These are phyloP conservation scores for Hippophae rhamnoides DNA, from an alignment of 306 rosid genomes.

Conservation along the genomic window DNA sequence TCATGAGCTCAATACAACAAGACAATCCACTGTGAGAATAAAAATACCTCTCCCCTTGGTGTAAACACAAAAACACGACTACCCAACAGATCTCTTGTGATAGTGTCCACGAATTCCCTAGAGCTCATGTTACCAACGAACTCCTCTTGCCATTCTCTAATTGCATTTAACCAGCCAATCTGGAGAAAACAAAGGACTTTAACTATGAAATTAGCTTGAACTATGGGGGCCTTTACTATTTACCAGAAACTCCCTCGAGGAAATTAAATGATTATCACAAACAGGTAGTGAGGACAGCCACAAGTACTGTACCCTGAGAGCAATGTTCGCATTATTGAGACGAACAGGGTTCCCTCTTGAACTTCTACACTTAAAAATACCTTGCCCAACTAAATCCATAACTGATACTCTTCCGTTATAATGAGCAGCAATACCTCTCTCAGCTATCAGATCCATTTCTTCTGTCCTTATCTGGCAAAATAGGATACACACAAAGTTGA, in stretches of 20 bases:
- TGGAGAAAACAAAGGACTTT: slow-evolving; percentile 36
- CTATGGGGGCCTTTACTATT: slow-evolving; percentile 12
- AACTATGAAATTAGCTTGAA: slow-evolving; percentile 28
- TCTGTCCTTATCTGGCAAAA: slow-evolving; percentile 84
- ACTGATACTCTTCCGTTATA: slow-evolving; percentile 75
- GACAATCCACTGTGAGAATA: slow-evolving; percentile 8
- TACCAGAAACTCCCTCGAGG: slow-evolving; percentile 19
- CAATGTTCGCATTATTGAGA: slow-evolving; percentile 91
- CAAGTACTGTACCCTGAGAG: slow-evolving; percentile 66
- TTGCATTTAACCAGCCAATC: slow-evolving; percentile 99
- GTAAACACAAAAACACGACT: slow-evolving; percentile 98
- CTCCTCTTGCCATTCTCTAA: slow-evolving; percentile 99
- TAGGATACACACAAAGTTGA: slow-evolving; percentile 5
- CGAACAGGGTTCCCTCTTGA: slow-evolving; percentile 76
- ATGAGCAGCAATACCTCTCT: slow-evolving; percentile 98
- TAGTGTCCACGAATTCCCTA: slow-evolving; percentile 92
- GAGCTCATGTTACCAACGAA: slow-evolving; percentile 99
- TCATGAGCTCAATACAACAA: background rate
- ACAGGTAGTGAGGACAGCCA: slow-evolving; percentile 11
- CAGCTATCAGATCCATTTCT: slow-evolving; percentile 94
- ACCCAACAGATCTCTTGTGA: slow-evolving; percentile 90
- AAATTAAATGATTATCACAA: slow-evolving; percentile 12
- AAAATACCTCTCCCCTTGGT: slow-evolving; percentile 89
- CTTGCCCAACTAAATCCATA: slow-evolving; percentile 60
- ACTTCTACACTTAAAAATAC: slow-evolving; percentile 51